Percentiles rank a stretch among this genome's conserved stretches.
phyloP scores from a whole-genome alignment of 441 rosid species.

The Populus hybrid region DNA sequence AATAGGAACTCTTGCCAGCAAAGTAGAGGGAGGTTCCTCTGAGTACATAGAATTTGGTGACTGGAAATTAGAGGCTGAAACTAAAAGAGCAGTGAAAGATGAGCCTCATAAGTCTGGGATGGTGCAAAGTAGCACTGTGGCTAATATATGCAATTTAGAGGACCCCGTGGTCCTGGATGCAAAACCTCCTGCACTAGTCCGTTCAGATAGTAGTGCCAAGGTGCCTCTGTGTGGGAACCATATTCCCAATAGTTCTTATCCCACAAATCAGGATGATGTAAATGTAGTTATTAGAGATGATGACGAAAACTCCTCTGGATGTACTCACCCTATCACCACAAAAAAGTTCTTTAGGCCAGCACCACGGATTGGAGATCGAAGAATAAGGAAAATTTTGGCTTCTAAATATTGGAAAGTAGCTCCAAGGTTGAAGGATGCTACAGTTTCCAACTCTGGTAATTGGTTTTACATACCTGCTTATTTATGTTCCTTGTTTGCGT shows the following conservation, averaged over 20 bases:
- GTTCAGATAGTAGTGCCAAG: conserved; percentile 60
- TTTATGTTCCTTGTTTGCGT: conserved; percentile 6
- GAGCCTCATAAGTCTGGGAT: conserved; percentile 30
- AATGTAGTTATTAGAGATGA: conserved; percentile 90
- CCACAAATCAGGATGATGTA: conserved; percentile 50
- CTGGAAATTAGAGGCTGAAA: conserved; percentile 40
- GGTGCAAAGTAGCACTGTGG: conserved; percentile 25
- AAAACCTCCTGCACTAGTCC: conserved; percentile 49
- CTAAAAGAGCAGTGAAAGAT: conserved; percentile 26
- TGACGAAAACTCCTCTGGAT: conserved; percentile 93
- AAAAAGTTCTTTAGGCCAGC: conserved; percentile 54
- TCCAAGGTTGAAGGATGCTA: conserved; percentile 44
- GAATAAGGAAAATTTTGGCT: conserved; percentile 94
- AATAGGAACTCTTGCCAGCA: conserved; percentile 37
- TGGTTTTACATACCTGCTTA: neutral
- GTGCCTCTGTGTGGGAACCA: conserved; percentile 36
- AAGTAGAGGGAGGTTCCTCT: conserved; percentile 32
- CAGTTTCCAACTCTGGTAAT: conserved; percentile 43
- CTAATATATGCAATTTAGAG: conserved; percentile 36
- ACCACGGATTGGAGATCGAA: conserved; percentile 75
- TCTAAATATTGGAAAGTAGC: conserved; percentile 77
- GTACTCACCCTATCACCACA: conserved; percentile 58
- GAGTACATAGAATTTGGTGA: conserved; percentile 25
- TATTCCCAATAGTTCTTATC: conserved; percentile 39
- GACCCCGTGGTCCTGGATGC: conserved; percentile 55